Evolutionary conservation across 768 basidiomycete species (phyloP), one percentile per base, ranked within the genome.

Genomic region (Coprinellus aureogranulatus): DNA sequence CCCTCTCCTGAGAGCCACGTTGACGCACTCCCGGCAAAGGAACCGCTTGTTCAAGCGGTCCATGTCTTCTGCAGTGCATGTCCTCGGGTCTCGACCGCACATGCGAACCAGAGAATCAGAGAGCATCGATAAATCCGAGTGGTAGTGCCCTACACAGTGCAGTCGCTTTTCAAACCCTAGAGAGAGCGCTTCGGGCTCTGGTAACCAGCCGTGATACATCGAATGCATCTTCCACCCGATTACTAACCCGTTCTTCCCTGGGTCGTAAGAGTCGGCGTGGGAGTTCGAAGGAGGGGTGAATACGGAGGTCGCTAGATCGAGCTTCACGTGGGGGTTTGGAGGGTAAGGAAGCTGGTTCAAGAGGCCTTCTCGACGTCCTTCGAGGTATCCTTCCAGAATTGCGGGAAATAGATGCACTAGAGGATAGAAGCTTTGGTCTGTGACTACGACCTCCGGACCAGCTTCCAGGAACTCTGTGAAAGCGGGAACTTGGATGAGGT

Each of bases 171-270:
- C n/a, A 25, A 26, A 49, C 23, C 23, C 47, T 6, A 49, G n/a
- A 9, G 8, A 4, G 8, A 23, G 16, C 23, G 25, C 47, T 25
- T 11, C 47, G 4, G 5, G 6, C 5, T 49, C 47, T 6, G 11
- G 23, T 11, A 11, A 11, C 12, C 14, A 49, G 16, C n/a, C n/a
- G n/a, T 49, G 47, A 27, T 16, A 30, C 14, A 49, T n/a, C 25
- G 47, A 49, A 27, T 23, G 47, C n/a, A 49, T 49, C 47, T 49
- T 49, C 47, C 47, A 49, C 20, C 47, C 47, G 16, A 49, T 30
- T 8, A 27, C 47, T 23, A 26, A 8, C 18, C 25, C n/a, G 44
- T 45, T 45, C 18, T 6, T 8, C 14, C 16, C 23, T 12, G 4
- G 4, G n/a, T 18, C 12, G 23, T 26, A 4, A n/a, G n/a, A 25